Conservation (phyloP, 2,329 filamentous ascomycete species). For the Fusarium nygamai region DNA sequence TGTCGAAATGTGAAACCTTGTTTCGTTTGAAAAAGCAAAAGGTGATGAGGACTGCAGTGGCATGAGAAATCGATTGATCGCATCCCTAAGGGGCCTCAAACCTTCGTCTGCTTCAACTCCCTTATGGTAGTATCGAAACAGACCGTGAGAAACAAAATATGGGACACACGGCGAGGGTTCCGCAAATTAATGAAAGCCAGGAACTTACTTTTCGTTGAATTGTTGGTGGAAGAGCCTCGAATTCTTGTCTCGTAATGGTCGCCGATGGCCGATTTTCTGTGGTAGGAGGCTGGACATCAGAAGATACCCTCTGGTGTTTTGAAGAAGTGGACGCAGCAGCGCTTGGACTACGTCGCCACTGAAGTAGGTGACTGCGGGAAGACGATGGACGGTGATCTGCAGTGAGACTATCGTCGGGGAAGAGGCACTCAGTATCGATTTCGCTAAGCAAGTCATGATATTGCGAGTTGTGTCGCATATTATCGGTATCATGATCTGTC, state of each 20-base stretch:
- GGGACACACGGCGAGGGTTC: not conserved
- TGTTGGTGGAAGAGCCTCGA: slow-evolving; percentile 63
- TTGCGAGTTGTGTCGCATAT: slow-evolving; percentile 23
- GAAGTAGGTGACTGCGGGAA: slow-evolving; percentile 41
- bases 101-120: not conserved
- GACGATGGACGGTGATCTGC: slow-evolving; percentile 42
- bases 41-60: slow-evolving; percentile 3
- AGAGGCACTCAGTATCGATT: slow-evolving; percentile 36
- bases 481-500: slow-evolving; percentile 4
- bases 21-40: not conserved
- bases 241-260: slow-evolving; percentile 52
- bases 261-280: slow-evolving; percentile 40
- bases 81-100: slow-evolving; percentile 12
- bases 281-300: slow-evolving; percentile 31
- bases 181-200: slow-evolving; percentile 19
- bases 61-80: slow-evolving; percentile 6
- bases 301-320: slow-evolving; percentile 39
- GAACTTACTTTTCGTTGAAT: slow-evolving; percentile 66
- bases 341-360: slow-evolving; percentile 35
- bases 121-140: slow-evolving; percentile 11
- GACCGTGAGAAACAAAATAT: slow-evolving; percentile 12
- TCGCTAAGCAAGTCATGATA: slow-evolving; percentile 37
- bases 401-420: slow-evolving; percentile 26
- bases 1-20: slow-evolving; percentile 14
- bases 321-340: slow-evolving; percentile 21